These are phyloP conservation scores for Pycnococcus provasolii DNA, from an alignment of 139 green algal species.

Conservation along the genomic window DNA sequence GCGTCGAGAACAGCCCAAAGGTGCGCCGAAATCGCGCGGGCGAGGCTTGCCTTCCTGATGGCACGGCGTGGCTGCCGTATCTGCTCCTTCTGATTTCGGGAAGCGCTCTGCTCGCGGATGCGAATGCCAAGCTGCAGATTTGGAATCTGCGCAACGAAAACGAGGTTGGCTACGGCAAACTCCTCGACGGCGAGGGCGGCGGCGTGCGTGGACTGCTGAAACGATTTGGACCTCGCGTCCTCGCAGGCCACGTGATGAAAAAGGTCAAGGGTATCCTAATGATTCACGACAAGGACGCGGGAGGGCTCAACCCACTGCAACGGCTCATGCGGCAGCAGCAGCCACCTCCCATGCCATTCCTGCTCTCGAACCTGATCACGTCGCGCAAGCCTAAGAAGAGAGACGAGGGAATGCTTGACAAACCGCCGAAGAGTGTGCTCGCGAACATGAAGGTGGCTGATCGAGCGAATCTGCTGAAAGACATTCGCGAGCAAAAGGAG, in stretches of 20 bases:
- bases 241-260: no score
- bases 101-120: constrained; percentile 58
- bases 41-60: constrained; percentile 59
- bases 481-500: constrained; percentile 13
- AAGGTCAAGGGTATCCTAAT: no score
- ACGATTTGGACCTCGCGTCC: no score
- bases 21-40: constrained; percentile 48
- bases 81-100: constrained; percentile 62
- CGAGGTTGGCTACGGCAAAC: not conserved
- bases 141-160: not conserved
- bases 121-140: constrained; percentile 45
- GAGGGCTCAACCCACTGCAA: not conserved
- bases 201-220: not conserved
- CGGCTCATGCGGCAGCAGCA: constrained; percentile 25
- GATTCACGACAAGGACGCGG: no score
- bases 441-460: constrained; percentile 25
- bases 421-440: constrained; percentile 13
- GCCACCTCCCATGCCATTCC: constrained; percentile 57
- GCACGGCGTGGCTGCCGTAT: constrained; percentile 52
- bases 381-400: constrained; percentile 42
- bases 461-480: constrained; percentile 8
- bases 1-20: constrained; percentile 57
- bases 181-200: not conserved
- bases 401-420: constrained; percentile 33
- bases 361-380: constrained; percentile 54